Evolutionary conservation across 192 early-diverging fungal genomes (phyloP).

Genomic region (Globomyces pollinis-pini): DNA sequence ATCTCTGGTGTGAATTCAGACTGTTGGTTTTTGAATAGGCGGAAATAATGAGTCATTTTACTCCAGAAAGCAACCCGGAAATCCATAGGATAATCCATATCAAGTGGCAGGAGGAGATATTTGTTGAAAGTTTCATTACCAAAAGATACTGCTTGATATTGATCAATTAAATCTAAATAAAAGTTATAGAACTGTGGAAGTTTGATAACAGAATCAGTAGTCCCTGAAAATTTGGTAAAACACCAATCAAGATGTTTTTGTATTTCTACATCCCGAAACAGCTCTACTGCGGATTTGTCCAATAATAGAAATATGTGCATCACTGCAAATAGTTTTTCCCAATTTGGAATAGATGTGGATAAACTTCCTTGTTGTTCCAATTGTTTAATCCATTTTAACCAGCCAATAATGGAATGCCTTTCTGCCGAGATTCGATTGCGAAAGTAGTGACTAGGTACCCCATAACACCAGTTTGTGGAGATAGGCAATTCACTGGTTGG

Average conservation of each 20-base stretch:
- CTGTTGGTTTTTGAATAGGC: background rate
- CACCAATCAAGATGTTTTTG: too few relatives aligned
- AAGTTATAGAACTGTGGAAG: slow-evolving; percentile 26
- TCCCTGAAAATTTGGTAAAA: too few relatives aligned
- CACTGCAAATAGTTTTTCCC: slow-evolving; percentile 7
- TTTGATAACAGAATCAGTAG: background rate
- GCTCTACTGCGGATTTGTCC: slow-evolving; percentile 4
- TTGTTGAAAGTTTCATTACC: slow-evolving; percentile 23
- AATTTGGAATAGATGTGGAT: too few relatives aligned
- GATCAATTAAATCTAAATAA: slow-evolving; percentile 29
- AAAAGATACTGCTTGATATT: slow-evolving; percentile 29
- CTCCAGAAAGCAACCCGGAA: slow-evolving; percentile 30
- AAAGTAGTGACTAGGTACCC: too few relatives aligned
- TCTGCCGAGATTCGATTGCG: too few relatives aligned
- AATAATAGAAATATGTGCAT: slow-evolving; percentile 26
- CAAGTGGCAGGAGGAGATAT: slow-evolving; percentile 24
- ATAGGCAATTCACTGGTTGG: too few relatives aligned
- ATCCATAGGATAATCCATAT: slow-evolving; percentile 26
- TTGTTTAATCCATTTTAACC: too few relatives aligned
- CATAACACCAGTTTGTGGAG: too few relatives aligned
- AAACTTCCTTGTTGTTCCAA: too few relatives aligned
- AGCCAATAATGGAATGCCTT: too few relatives aligned
- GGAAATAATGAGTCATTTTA: slow-evolving; percentile 8
- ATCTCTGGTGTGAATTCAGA: background rate
- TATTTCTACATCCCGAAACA: slow-evolving; percentile 14